These are phyloP conservation scores for Aureobasidium melanogenum DNA, from an alignment of 2,329 filamentous ascomycete genomes.

Conservation along the genomic window DNA sequence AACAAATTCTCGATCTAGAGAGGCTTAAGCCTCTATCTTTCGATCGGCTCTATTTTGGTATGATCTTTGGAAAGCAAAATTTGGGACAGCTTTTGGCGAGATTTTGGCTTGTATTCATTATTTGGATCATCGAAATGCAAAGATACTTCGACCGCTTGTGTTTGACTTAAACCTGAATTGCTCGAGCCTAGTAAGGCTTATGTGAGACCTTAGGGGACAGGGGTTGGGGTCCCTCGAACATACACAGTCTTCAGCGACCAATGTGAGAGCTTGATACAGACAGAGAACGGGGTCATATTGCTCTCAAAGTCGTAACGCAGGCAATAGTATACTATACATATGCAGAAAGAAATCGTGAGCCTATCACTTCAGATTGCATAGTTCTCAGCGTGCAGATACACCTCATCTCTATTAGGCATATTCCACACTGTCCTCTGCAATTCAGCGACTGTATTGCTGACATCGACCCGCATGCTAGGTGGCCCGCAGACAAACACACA, in stretches of 20 bases:
- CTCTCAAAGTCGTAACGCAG: not conserved
- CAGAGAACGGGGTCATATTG: no score
- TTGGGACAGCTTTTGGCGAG: not conserved
- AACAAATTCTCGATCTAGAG: not conserved
- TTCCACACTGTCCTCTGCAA: conserved; percentile 74
- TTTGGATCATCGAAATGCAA: not conserved
- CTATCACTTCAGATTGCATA: conserved; percentile 54
- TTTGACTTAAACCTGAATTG: no score
- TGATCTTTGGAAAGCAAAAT: not conserved
- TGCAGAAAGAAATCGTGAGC: not conserved
- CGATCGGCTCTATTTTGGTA: no score
- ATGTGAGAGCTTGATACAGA: no score
- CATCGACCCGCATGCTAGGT: conserved; percentile 75
- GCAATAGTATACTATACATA: not conserved
- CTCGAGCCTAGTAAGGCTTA: no score
- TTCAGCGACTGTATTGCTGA: conserved; percentile 73
- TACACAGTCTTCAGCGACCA: no score
- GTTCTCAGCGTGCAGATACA: conserved; percentile 92
- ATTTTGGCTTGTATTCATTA: not conserved
- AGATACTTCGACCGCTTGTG: not conserved
- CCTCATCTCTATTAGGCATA: conserved; percentile 59
- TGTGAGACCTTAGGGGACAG: no score
- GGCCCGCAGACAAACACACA: conserved; percentile 93
- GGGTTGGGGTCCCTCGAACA: no score
- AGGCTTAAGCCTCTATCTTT: not conserved